Conservation (phyloP, 768 basidiomycete genomes). For the Xerocomellus dryophilus region DNA sequence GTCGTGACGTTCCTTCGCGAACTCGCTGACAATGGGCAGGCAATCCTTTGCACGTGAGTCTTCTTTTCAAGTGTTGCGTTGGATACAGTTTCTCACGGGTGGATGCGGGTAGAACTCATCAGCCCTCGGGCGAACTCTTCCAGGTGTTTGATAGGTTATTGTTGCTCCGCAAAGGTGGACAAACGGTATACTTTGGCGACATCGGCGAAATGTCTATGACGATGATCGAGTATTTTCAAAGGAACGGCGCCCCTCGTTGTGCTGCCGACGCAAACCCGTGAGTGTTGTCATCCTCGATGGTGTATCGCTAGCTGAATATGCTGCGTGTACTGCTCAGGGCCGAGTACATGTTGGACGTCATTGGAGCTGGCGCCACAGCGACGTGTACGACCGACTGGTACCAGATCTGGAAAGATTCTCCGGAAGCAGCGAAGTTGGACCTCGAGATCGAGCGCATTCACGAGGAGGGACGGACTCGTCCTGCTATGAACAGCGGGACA, state of each 20-base stretch:
- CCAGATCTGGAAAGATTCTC: conserved; percentile 44
- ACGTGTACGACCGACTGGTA: conserved; percentile 47
- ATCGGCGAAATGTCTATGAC: conserved; percentile 23
- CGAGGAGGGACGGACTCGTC: conserved; percentile 30
- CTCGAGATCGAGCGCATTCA: conserved; percentile 45
- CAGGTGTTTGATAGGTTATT: conserved; percentile 51
- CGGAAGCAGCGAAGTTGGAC: conserved; percentile 37
- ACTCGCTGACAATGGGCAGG: conserved; percentile 52
- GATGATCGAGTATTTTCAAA: conserved; percentile 24
- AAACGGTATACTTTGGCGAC: conserved; percentile 68
- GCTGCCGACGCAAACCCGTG: conserved; percentile 23
- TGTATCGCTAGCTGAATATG: background rate
- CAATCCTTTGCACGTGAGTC: conserved; percentile 55
- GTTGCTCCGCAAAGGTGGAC: conserved; percentile 49
- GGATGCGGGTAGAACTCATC: conserved; percentile 15
- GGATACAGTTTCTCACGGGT: background rate
- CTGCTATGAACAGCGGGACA: conserved; percentile 15
- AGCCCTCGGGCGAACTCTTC: conserved; percentile 49
- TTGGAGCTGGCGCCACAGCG: conserved; percentile 55
- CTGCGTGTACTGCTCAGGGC: conserved; percentile 28
- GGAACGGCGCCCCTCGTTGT: conserved; percentile 21
- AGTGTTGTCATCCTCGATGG: background rate
- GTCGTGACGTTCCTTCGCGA: conserved; percentile 48
- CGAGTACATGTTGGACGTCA: conserved; percentile 49
- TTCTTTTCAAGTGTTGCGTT: background rate